These are phyloP conservation scores for Kuraishia borneana DNA, from an alignment of 805 yeast genomes.

Conservation along the genomic window DNA sequence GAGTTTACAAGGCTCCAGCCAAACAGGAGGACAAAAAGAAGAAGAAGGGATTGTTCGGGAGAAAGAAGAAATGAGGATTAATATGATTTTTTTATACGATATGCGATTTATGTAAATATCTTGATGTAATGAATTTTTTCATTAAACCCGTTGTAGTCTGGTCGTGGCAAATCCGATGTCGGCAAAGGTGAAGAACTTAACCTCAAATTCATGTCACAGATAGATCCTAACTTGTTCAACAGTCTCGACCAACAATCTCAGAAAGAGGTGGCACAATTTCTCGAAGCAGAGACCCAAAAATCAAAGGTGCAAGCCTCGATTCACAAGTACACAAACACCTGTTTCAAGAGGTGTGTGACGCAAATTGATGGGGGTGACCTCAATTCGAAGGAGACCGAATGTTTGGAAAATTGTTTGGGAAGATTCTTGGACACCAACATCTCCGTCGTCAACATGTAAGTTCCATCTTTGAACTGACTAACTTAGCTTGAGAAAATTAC, in stretches of 20 bases:
- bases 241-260: slow-evolving; percentile 56
- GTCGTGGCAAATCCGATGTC: too few species aligned
- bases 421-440: slow-evolving; percentile 82
- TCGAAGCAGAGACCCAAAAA: slow-evolving; percentile 77
- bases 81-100: too few species aligned
- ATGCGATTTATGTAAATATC: too few species aligned
- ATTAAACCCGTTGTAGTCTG: too few species aligned
- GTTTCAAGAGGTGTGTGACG: slow-evolving; percentile 77
- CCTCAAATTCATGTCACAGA: not conserved
- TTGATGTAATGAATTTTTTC: too few species aligned
- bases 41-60: slow-evolving; percentile 76
- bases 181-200: too few species aligned
- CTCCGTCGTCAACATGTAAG: slow-evolving; percentile 54
- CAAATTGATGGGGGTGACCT: slow-evolving; percentile 35
- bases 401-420: slow-evolving; percentile 74
- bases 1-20: slow-evolving; percentile 39
- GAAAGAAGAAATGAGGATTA: slow-evolving; percentile 24
- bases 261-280: slow-evolving; percentile 62
- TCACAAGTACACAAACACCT: slow-evolving; percentile 80
- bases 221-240: slow-evolving; percentile 1
- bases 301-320: slow-evolving; percentile 81
- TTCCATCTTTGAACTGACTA: slow-evolving; percentile 1
- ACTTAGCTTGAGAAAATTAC: not conserved
- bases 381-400: slow-evolving; percentile 49
- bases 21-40: slow-evolving; percentile 35